These are phyloP conservation scores for Pyrus hybrid DNA, from an alignment of 331 rosid species.

Conservation along the genomic window DNA sequence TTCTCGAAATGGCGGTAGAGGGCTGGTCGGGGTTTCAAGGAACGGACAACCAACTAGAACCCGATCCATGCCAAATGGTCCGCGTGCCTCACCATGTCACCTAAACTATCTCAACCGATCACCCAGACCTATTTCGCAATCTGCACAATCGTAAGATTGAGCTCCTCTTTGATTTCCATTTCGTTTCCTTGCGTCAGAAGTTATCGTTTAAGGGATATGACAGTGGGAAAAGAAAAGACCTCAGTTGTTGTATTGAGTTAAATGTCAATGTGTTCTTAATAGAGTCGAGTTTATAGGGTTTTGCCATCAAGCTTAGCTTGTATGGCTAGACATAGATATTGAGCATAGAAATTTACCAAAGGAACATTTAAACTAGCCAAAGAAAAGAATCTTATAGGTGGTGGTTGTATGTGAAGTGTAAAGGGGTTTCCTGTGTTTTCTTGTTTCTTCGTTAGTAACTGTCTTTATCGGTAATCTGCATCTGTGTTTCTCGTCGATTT, in stretches of 20 bases:
- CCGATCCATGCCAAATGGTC: slow-evolving; percentile 27
- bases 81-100: slow-evolving; percentile 23
- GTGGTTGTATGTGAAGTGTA: not conserved
- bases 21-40: slow-evolving; percentile 11
- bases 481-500: not conserved
- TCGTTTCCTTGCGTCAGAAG: not conserved
- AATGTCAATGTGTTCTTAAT: not conserved
- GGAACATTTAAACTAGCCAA: no score
- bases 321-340: not conserved
- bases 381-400: not conserved
- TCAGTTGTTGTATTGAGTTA: not conserved
- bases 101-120: slow-evolving; percentile 18
- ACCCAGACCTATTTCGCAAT: not conserved
- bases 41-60: slow-evolving; percentile 20
- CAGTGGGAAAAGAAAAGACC: not conserved
- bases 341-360: not conserved
- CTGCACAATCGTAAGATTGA: not conserved
- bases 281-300: not conserved
- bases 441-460: not conserved
- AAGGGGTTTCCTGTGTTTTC: not conserved
- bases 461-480: not conserved
- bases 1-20: slow-evolving; percentile 5
- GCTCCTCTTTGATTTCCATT: not conserved
- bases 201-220: not conserved
- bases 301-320: not conserved